These are phyloP conservation scores for Discostella pseudostelligera DNA, from an alignment of 108 stramenopile species.

Conservation along the genomic window DNA sequence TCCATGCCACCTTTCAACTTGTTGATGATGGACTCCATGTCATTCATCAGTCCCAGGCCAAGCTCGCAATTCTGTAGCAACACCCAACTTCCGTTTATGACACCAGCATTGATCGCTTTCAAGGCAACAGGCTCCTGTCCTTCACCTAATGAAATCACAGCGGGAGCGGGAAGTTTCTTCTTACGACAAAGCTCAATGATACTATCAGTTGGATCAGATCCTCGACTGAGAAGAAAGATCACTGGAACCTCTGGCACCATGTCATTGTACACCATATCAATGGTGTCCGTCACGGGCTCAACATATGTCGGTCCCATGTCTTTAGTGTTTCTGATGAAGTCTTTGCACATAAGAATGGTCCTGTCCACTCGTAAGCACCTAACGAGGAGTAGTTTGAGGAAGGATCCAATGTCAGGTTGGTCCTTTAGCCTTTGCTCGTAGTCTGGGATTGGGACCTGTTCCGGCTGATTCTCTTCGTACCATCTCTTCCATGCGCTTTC, in stretches of 20 bases:
- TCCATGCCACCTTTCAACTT: constrained; percentile 74
- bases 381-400: constrained; percentile 81
- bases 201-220: constrained; percentile 91
- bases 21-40: constrained; percentile 81
- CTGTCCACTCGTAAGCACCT: constrained; percentile 87
- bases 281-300: constrained; percentile 91
- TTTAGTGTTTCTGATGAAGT: constrained; percentile 75
- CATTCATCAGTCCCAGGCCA: constrained; percentile 82
- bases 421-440: constrained; percentile 79
- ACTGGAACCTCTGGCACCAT: constrained; percentile 81
- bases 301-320: constrained; percentile 86
- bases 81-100: constrained; percentile 90
- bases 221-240: constrained; percentile 86
- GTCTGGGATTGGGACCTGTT: constrained; percentile 80
- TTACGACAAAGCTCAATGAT: constrained; percentile 84
- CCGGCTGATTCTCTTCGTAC: constrained; percentile 91
- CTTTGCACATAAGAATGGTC: constrained; percentile 82
- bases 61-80: constrained; percentile 92
- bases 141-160: constrained; percentile 88
- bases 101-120: constrained; percentile 84
- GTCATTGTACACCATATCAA: constrained; percentile 82
- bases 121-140: constrained; percentile 93
- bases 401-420: constrained; percentile 70
- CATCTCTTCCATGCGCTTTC: constrained; percentile 81
- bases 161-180: constrained; percentile 82